Evolutionary conservation across 2,329 filamentous ascomycete genomes (phyloP).

Genomic region (Phyllosticta paracitricarpa): DNA sequence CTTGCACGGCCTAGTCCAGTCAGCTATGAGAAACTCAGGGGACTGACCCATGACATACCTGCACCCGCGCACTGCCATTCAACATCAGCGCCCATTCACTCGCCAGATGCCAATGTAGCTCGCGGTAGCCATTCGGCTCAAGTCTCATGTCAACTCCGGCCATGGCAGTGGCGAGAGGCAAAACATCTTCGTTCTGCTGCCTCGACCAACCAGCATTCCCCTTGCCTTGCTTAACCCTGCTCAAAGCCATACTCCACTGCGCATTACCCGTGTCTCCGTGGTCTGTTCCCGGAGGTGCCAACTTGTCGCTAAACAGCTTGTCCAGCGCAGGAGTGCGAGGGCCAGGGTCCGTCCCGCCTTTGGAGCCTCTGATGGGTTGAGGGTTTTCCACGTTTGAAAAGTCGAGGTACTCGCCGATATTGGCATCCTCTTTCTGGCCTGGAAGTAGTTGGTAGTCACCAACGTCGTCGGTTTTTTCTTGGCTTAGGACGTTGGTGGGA

Average conservation of each 20-base stretch:
- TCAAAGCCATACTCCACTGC: constrained; percentile 45
- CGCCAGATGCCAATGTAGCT: constrained; percentile 26
- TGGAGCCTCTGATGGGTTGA: constrained; percentile 45
- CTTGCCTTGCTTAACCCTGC: constrained; percentile 12
- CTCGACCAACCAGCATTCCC: constrained; percentile 44
- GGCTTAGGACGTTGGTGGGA: constrained; percentile 10
- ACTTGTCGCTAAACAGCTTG: constrained; percentile 44
- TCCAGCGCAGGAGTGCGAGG: constrained; percentile 44
- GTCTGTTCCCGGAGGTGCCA: constrained; percentile 46
- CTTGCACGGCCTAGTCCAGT: constrained; percentile 9
- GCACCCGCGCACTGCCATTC: constrained; percentile 29
- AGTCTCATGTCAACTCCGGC: constrained; percentile 14
- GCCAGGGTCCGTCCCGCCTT: constrained; percentile 43
- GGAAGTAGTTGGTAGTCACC: constrained; percentile 34
- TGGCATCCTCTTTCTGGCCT: constrained; percentile 41
- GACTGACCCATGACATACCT: constrained; percentile 2
- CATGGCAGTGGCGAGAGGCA: constrained; percentile 30
- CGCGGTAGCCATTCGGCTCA: constrained; percentile 12
- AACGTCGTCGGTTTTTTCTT: constrained; percentile 22
- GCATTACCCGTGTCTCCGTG: constrained; percentile 37
- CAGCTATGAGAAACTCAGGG: background rate
- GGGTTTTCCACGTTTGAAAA: constrained; percentile 43
- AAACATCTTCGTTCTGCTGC: constrained; percentile 42
- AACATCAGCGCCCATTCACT: constrained; percentile 30
- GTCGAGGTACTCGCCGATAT: constrained; percentile 45